Percentiles rank a stretch among this genome's conserved stretches.
phyloP scores from a whole-genome alignment of 2,329 filamentous ascomycete genomes.

The Zymoseptoria pseudotritici region DNA sequence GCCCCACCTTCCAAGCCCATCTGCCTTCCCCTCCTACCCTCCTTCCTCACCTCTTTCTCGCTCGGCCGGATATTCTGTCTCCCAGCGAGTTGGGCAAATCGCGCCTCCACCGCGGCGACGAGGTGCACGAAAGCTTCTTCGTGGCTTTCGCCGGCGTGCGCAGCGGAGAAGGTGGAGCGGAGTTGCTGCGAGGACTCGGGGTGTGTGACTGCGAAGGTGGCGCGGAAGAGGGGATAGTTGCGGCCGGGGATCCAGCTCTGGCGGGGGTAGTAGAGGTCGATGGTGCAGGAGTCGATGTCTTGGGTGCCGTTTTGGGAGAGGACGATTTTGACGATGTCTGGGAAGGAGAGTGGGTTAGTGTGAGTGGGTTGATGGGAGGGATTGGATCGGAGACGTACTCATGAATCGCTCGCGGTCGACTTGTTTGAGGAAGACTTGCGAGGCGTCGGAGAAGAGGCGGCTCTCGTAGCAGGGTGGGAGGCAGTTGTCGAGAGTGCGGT shows the following conservation, averaged over 20 bases:
- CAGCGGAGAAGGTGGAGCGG: slow-evolving; percentile 2
- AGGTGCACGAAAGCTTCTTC: slow-evolving; percentile 7
- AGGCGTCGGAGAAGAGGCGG: neutral
- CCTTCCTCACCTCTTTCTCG: neutral
- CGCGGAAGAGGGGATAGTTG: slow-evolving; percentile 5
- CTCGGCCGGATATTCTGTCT: neutral
- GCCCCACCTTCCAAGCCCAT: neutral
- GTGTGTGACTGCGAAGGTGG: slow-evolving; percentile 8
- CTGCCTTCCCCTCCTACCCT: neutral
- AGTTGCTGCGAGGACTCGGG: neutral
- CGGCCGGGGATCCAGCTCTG: neutral
- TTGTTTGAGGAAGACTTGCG: slow-evolving; percentile 5
- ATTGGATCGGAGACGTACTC: slow-evolving; percentile 3
- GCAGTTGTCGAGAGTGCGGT: neutral
- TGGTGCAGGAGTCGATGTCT: neutral
- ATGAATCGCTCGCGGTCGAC: slow-evolving; percentile 12
- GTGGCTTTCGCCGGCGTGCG: neutral
- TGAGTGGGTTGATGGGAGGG: neutral
- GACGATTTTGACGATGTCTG: slow-evolving; percentile 5
- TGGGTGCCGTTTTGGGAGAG: slow-evolving; percentile 13
- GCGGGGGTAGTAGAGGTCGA: slow-evolving; percentile 9
- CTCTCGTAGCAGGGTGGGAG: slow-evolving; percentile 1
- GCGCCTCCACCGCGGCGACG: slow-evolving; percentile 6
- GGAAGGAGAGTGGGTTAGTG: neutral
- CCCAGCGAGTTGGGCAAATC: neutral